Percentiles rank a stretch among this genome's conserved stretches.
phyloP scores from a whole-genome alignment of 2,329 filamentous ascomycete species.

The Colletotrichum orbiculare region DNA sequence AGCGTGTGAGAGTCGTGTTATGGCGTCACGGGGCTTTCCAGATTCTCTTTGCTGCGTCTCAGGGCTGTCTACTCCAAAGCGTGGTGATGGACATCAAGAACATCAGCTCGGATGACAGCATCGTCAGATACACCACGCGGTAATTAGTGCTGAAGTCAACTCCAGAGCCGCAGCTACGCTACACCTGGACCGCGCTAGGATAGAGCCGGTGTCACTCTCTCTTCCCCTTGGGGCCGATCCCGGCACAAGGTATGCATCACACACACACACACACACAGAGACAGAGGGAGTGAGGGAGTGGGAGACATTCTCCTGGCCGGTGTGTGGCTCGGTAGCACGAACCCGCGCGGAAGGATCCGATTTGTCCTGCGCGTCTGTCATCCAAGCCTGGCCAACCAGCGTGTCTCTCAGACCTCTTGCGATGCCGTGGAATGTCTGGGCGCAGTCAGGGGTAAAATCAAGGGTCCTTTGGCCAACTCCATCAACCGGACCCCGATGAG shows the following conservation, averaged over 20 bases:
- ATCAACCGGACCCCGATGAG: neutral
- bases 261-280: neutral
- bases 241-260: constrained; percentile 18
- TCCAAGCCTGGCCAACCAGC: constrained; percentile 28
- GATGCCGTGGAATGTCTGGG: constrained; percentile 23
- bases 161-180: constrained; percentile 17
- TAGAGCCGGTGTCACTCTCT: neutral
- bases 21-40: constrained; percentile 8
- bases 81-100: neutral
- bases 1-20: constrained; percentile 3
- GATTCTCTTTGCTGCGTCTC: constrained; percentile 9
- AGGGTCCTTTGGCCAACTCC: constrained; percentile 20
- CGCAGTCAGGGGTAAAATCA: constrained; percentile 14
- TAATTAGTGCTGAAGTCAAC: neutral
- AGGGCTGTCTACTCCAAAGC: neutral
- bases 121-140: neutral
- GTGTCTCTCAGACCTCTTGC: neutral
- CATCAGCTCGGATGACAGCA: constrained; percentile 9
- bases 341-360: constrained; percentile 33
- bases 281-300: too few species aligned
- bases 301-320: neutral
- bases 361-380: constrained; percentile 21
- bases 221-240: constrained; percentile 10
- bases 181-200: neutral
- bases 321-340: constrained; percentile 7